phyloP scores from a whole-genome alignment of 495 filamentous ascomycete species.

The Aspergillus cavernicola region DNA sequence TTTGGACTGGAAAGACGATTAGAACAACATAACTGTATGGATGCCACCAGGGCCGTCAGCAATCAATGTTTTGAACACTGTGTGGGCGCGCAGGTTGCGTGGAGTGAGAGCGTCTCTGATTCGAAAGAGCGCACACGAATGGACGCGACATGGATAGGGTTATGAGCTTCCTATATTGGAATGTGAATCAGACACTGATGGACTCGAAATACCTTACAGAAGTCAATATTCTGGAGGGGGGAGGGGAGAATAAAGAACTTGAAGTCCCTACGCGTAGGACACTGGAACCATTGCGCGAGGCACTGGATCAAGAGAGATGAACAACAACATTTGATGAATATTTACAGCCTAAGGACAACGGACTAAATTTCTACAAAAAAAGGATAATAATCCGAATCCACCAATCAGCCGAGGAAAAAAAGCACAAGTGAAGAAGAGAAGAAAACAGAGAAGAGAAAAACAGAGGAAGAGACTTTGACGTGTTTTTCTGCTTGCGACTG shows the following conservation, averaged over 20 bases:
- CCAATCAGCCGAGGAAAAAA: slow-evolving; percentile 15
- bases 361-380: slow-evolving; percentile 4
- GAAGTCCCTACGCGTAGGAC: slow-evolving; percentile 6
- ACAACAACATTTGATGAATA: slow-evolving; percentile 1
- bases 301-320: neutral
- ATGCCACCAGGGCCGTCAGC: too few species aligned
- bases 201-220: neutral
- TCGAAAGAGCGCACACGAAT: neutral
- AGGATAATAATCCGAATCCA: neutral
- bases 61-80: too few species aligned
- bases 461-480: slow-evolving; percentile 17
- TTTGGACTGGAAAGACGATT: neutral
- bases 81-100: neutral
- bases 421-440: slow-evolving; percentile 15
- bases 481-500: slow-evolving; percentile 24
- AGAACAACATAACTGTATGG: neutral
- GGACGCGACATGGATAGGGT: too few species aligned
- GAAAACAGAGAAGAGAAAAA: slow-evolving; percentile 14
- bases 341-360: neutral
- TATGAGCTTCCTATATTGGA: too few species aligned
- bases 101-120: neutral
- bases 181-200: neutral
- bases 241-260: slow-evolving; percentile 1
- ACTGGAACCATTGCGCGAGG: slow-evolving; percentile 10
- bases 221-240: neutral